These are phyloP conservation scores for Globisporangium iwayamae DNA, from an alignment of 352 stramenopile species.

Conservation along the genomic window DNA sequence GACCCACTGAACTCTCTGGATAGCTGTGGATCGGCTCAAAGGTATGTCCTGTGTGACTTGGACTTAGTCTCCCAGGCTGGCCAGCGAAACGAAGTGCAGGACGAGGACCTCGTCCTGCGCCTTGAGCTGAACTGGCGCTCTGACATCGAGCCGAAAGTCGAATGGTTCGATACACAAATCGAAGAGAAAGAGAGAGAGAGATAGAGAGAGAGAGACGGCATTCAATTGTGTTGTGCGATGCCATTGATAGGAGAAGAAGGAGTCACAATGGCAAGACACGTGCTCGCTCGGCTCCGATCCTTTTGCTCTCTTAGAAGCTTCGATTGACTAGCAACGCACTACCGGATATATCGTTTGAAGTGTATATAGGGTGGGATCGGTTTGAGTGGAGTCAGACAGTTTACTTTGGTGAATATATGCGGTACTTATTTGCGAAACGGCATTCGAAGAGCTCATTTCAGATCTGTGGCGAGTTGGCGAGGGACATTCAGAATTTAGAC, in stretches of 20 bases:
- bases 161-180: too few relatives aligned
- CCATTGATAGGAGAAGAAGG: conserved; percentile 6
- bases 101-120: too few relatives aligned
- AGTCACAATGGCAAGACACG: conserved; percentile 1
- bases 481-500: conserved; percentile 4
- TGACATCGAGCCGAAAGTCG: too few relatives aligned
- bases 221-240: background rate
- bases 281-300: background rate
- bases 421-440: background rate
- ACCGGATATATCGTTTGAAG: background rate
- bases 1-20: background rate
- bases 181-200: too few relatives aligned
- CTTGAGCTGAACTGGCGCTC: background rate
- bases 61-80: too few relatives aligned
- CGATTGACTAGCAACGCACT: conserved; percentile 1
- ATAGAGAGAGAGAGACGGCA: background rate
- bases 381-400: background rate
- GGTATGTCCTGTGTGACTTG: too few relatives aligned
- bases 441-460: background rate
- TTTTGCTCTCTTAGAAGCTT: conserved; percentile 1
- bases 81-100: too few relatives aligned
- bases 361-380: background rate
- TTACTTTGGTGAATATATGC: background rate
- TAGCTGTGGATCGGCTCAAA: background rate
- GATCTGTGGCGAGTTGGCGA: background rate